Conservation (phyloP, 2,329 filamentous ascomycete species). For the Acarospora socialis region DNA sequence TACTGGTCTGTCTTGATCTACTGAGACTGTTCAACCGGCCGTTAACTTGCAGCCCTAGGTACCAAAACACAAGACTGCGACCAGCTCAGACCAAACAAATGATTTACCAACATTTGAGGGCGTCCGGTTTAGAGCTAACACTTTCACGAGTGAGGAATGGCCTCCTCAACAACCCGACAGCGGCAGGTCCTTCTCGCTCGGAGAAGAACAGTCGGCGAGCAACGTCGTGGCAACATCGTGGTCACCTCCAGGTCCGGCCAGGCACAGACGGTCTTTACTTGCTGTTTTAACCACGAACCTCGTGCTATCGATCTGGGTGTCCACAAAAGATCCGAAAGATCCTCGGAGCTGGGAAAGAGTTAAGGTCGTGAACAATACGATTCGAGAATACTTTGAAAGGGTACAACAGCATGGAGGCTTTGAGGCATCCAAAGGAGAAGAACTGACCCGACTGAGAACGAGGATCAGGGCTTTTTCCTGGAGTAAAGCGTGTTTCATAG, state of each 20-base stretch:
- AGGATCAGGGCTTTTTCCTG: conserved; percentile 31
- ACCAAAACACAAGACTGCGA: conserved; percentile 19
- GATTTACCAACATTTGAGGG: conserved; percentile 12
- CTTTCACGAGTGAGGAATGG: conserved; percentile 39
- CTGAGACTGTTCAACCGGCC: background rate
- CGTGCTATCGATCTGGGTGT: conserved; percentile 42
- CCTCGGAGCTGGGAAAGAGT: conserved; percentile 37
- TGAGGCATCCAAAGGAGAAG: conserved; percentile 19
- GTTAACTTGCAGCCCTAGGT: no score
- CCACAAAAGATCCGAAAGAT: conserved; percentile 28
- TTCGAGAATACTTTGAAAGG: conserved; percentile 27
- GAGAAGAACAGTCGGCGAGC: conserved; percentile 43
- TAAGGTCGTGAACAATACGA: conserved; percentile 36
- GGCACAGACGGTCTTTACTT: conserved; percentile 39
- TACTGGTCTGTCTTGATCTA: conserved; percentile 31
- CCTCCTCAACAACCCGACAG: conserved; percentile 31
- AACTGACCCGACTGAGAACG: conserved; percentile 25
- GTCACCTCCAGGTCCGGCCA: conserved; percentile 42
- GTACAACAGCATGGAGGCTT: conserved; percentile 14
- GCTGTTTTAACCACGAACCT: conserved; percentile 43
- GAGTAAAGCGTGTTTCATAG: conserved; percentile 16
- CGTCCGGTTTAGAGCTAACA: conserved; percentile 33
- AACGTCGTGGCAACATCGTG: conserved; percentile 37
- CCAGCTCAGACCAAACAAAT: conserved; percentile 8
- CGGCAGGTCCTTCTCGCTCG: conserved; percentile 37